phyloP scores from a whole-genome alignment of 306 rosid species.

The Medicago ruthenica region DNA sequence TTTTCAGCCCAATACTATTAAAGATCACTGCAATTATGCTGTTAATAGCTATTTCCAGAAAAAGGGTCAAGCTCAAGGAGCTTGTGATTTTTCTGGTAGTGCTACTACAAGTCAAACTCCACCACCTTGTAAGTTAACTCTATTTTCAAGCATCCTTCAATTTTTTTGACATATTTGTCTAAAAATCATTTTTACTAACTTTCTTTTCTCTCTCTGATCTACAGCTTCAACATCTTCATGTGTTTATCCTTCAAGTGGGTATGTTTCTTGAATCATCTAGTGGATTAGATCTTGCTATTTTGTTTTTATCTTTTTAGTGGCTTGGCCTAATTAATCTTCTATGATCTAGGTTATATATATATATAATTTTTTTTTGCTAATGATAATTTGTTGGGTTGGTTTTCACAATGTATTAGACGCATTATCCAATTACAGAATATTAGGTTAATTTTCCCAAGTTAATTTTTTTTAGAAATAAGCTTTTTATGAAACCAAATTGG shows the following conservation, averaged over 20 bases:
- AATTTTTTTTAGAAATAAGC: too few relatives aligned
- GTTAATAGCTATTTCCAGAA: constrained; percentile 89
- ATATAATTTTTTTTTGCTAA: too few relatives aligned
- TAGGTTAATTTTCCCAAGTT: neutral
- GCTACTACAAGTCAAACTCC: constrained; percentile 58
- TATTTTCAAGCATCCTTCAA: neutral
- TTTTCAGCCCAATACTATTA: constrained; percentile 79
- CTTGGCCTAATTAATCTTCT: neutral
- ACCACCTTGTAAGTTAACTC: constrained; percentile 65
- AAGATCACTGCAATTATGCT: constrained; percentile 90
- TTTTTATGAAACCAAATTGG: constrained; percentile 28
- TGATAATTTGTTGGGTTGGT: too few relatives aligned
- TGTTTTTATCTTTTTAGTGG: neutral
- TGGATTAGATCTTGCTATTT: neutral
- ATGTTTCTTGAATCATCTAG: constrained; percentile 30
- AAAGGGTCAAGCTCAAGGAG: constrained; percentile 67
- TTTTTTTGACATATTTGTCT: neutral
- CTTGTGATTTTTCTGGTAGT: constrained; percentile 80
- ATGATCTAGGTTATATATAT: too few relatives aligned
- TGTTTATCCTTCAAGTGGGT: constrained; percentile 84
- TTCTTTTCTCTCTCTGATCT: constrained; percentile 39
- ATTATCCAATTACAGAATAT: constrained; percentile 1
- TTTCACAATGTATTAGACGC: neutral
- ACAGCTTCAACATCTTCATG: constrained; percentile 72
- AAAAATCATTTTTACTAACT: neutral